Percentiles rank a stretch among this genome's conserved stretches.
Evolutionary conservation across 2,329 filamentous ascomycete species (phyloP).

Genomic region (Verticillium albo-atrum): DNA sequence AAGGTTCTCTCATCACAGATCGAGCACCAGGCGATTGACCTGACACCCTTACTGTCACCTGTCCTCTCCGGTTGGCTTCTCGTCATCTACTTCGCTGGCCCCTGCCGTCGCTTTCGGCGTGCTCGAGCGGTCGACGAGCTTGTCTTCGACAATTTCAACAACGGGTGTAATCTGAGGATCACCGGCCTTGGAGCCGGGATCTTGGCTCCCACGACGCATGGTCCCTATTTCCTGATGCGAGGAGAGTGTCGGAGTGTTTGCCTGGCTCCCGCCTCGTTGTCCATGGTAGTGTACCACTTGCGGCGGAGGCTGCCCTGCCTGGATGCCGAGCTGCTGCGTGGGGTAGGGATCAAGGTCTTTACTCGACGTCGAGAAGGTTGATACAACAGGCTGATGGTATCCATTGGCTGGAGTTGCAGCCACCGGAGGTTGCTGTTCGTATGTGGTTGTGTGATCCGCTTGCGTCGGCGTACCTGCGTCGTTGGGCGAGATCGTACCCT

Average conservation of each 20-base stretch:
- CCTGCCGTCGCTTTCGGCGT: constrained; percentile 17
- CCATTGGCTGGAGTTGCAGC: constrained; percentile 47
- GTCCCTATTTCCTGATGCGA: constrained; percentile 45
- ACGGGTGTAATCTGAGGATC: constrained; percentile 30
- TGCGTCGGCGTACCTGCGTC: constrained; percentile 59
- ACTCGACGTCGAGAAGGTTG: constrained; percentile 66
- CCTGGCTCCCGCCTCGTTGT: constrained; percentile 62
- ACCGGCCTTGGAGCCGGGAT: constrained; percentile 30
- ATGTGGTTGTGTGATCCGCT: constrained; percentile 42
- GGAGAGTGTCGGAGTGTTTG: constrained; percentile 57
- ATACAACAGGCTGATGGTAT: constrained; percentile 65
- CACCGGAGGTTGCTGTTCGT: constrained; percentile 9
- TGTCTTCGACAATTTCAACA: constrained; percentile 33
- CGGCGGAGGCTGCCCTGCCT: constrained; percentile 58
- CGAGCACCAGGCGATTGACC: background rate
- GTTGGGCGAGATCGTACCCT: constrained; percentile 47
- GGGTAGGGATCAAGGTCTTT: constrained; percentile 66
- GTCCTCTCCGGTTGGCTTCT: background rate
- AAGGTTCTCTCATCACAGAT: background rate
- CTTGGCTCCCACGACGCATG: constrained; percentile 45
- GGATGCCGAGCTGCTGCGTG: constrained; percentile 58
- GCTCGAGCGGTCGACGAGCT: constrained; percentile 19
- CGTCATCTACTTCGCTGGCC: constrained; percentile 18
- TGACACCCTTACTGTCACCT: background rate
- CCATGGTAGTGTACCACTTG: constrained; percentile 66